Conservation (phyloP, 345 rosid genomes). For the Sisymbrium altissimum region DNA sequence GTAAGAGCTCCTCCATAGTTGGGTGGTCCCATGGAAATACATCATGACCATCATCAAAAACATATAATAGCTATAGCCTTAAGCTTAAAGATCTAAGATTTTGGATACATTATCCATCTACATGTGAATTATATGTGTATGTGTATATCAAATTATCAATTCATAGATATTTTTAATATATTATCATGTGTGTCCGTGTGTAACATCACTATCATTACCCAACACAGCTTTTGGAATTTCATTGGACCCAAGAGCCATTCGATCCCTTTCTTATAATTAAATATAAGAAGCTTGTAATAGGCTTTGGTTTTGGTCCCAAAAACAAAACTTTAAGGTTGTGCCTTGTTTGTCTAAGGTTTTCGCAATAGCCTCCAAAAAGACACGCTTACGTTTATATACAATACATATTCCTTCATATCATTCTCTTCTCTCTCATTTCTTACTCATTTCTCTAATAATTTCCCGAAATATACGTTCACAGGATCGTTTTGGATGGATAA, state of each 20-base stretch:
- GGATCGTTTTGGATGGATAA: constrained; percentile 44
- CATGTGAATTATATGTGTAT: constrained; percentile 16
- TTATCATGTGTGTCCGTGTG: constrained; percentile 36
- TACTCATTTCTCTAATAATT: constrained; percentile 11
- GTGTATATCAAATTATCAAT: too few species aligned
- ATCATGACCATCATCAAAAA: constrained; percentile 33
- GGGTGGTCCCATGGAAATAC: constrained; percentile 42
- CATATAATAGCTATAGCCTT: constrained; percentile 26
- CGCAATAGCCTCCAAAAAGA: constrained; percentile 33
- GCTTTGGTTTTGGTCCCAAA: constrained; percentile 43
- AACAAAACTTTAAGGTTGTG: constrained; percentile 45
- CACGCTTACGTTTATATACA: constrained; percentile 27
- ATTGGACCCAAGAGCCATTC: constrained; percentile 43
- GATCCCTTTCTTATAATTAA: constrained; percentile 25
- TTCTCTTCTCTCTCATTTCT: constrained; percentile 26
- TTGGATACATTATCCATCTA: constrained; percentile 27
- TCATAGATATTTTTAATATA: constrained; percentile 17
- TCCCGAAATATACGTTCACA: background rate
- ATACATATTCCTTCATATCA: background rate
- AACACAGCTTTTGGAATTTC: constrained; percentile 39
- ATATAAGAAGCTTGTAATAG: constrained; percentile 34
- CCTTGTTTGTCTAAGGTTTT: constrained; percentile 39
- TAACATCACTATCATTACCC: constrained; percentile 38
- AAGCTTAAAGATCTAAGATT: constrained; percentile 33
- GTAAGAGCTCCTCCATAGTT: constrained; percentile 32